phyloP scores from a whole-genome alignment of 371 early-diverging fungal species.

The Mucor velutinosus region DNA sequence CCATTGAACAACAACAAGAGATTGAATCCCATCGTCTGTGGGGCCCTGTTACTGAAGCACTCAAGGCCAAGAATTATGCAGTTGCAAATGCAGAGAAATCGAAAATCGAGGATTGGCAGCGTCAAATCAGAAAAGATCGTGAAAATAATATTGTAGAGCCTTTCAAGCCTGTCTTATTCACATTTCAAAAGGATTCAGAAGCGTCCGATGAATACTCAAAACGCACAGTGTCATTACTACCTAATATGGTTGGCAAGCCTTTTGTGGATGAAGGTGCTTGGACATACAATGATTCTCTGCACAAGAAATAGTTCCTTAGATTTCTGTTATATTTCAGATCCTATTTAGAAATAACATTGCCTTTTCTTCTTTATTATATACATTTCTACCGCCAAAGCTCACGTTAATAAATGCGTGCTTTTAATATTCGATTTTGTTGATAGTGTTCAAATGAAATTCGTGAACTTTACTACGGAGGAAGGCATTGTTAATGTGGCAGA shows the following conservation, averaged over 20 bases:
- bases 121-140: constrained; percentile 64
- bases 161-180: constrained; percentile 54
- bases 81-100: constrained; percentile 70
- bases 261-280: constrained; percentile 45
- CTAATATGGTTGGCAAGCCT: constrained; percentile 19
- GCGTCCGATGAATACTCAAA: constrained; percentile 14
- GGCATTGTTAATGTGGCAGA: too few species aligned
- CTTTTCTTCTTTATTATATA: too few species aligned
- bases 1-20: constrained; percentile 61
- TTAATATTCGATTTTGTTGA: too few species aligned
- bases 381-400: too few species aligned
- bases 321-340: too few species aligned
- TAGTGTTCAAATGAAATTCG: too few species aligned
- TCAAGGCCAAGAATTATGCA: constrained; percentile 62
- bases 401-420: too few species aligned
- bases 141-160: constrained; percentile 38
- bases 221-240: constrained; percentile 7
- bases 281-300: constrained; percentile 47
- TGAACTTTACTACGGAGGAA: too few species aligned
- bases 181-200: constrained; percentile 43
- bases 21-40: constrained; percentile 76
- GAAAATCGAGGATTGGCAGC: constrained; percentile 73
- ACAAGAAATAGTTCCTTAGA: constrained; percentile 1
- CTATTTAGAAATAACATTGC: too few species aligned
- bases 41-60: constrained; percentile 69